A percentile compares a stretch with the other conserved stretches of the same genome.
Evolutionary conservation across 164 flowering plant genomes (phyloP).

Genomic region (Macadamia integrifolia): DNA sequence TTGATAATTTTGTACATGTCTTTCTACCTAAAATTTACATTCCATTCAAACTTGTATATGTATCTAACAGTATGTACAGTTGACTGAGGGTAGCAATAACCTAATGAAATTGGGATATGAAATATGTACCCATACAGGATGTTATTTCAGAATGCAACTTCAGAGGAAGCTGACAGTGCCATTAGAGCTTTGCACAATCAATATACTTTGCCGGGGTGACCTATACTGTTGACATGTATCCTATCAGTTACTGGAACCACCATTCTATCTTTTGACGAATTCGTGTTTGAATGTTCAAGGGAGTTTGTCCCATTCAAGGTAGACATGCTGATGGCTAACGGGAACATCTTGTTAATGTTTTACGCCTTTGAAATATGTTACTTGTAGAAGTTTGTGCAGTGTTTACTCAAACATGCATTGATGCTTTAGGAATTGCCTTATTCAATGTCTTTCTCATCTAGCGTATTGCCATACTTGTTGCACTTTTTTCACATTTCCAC

Average conservation of each 20-base stretch:
- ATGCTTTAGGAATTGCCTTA: not conserved
- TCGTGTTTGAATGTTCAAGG: constrained; percentile 41
- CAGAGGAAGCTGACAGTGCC: constrained; percentile 93
- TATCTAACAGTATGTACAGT: not conserved
- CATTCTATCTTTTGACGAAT: not conserved
- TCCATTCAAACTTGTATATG: not conserved
- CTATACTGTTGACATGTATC: constrained; percentile 13
- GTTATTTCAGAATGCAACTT: constrained; percentile 90
- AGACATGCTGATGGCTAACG: constrained; percentile 98
- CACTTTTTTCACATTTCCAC: not conserved
- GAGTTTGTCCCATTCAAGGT: constrained; percentile 89
- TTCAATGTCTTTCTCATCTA: too few species aligned
- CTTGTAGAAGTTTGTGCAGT: not conserved
- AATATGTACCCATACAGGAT: constrained; percentile 64
- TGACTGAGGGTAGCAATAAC: constrained; percentile 8
- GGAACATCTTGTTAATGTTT: constrained; percentile 79
- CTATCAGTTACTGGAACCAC: not conserved
- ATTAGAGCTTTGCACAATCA: constrained; percentile 89
- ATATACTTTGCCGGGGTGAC: constrained; percentile 89
- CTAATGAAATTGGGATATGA: constrained; percentile 21
- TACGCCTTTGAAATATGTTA: not conserved
- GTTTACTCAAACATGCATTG: too few species aligned
- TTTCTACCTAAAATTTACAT: not conserved
- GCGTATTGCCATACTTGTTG: too few species aligned
- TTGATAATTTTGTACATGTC: too few species aligned